Conservation (phyloP, 2,329 filamentous ascomycete genomes). For the Phaeoacremonium minimum region DNA sequence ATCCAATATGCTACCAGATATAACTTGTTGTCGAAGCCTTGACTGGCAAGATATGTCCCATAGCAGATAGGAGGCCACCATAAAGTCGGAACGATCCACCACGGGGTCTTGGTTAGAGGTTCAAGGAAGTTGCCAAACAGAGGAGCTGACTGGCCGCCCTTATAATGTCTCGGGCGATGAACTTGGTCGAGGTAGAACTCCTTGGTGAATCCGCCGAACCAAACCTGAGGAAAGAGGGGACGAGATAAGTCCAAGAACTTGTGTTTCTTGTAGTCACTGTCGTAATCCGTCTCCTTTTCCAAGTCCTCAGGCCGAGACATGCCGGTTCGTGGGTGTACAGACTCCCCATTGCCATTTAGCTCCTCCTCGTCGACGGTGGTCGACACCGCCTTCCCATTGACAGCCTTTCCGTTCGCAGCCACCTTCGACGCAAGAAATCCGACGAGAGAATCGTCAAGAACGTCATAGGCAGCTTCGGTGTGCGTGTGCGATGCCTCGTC, state of each 20-base stretch:
- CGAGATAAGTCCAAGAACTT: conserved; percentile 89
- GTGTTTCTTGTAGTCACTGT: conserved; percentile 77
- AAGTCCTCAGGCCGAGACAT: conserved; percentile 88
- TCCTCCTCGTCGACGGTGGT: conserved; percentile 18
- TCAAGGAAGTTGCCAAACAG: conserved; percentile 98
- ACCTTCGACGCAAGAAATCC: conserved; percentile 70
- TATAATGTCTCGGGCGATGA: conserved; percentile 93
- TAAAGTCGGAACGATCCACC: conserved; percentile 80
- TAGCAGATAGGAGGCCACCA: conserved; percentile 83
- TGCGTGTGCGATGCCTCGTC: conserved; percentile 81
- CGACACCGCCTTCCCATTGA: conserved; percentile 6
- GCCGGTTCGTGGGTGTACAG: conserved; percentile 65
- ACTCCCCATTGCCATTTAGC: conserved; percentile 24
- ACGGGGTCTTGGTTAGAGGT: conserved; percentile 89
- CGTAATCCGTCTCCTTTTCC: conserved; percentile 75
- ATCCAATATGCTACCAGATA: conserved; percentile 58
- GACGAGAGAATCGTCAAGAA: conserved; percentile 80
- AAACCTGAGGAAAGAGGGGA: conserved; percentile 84
- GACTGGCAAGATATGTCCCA: conserved; percentile 61
- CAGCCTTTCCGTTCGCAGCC: conserved; percentile 30
- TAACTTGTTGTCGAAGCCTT: conserved; percentile 50
- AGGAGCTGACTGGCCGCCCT: conserved; percentile 84
- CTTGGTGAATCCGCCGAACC: conserved; percentile 82
- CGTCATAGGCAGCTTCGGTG: conserved; percentile 91
- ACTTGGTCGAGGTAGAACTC: conserved; percentile 97